A percentile compares a stretch with the other conserved stretches of the same genome.
Evolutionary conservation across 352 stramenopile species (phyloP).

Genomic region (Phytophthora megakarya): DNA sequence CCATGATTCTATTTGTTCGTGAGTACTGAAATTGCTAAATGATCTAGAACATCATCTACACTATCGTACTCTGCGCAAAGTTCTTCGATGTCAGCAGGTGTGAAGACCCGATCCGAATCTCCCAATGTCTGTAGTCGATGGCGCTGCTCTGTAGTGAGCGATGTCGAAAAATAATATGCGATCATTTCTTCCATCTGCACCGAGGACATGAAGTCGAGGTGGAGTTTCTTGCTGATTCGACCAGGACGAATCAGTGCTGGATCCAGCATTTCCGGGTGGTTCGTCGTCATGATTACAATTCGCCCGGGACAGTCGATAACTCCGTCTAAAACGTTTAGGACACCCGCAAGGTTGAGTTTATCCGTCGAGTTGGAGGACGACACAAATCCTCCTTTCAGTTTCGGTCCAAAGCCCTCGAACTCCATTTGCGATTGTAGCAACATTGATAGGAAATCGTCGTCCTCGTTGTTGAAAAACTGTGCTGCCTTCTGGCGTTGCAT

Average conservation of each 20-base stretch:
- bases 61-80: conserved; percentile 50
- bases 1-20: too few relatives aligned
- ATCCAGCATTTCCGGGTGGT: conserved; percentile 86
- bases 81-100: conserved; percentile 50
- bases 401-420: conserved; percentile 27
- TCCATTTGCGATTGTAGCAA: conserved; percentile 33
- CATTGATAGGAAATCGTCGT: conserved; percentile 28
- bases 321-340: conserved; percentile 93
- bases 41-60: conserved; percentile 46
- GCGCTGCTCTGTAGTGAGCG: conserved; percentile 32
- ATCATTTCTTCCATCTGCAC: conserved; percentile 54
- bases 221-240: conserved; percentile 84
- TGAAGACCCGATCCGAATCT: conserved; percentile 17
- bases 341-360: conserved; percentile 79
- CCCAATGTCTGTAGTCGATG: conserved; percentile 6
- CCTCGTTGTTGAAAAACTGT: conserved; percentile 16
- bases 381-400: conserved; percentile 45
- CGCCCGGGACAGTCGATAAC: conserved; percentile 73
- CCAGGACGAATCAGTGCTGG: conserved; percentile 84
- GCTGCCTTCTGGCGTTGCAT: neutral
- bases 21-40: neutral
- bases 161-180: conserved; percentile 56
- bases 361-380: conserved; percentile 34
- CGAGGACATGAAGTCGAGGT: conserved; percentile 63
- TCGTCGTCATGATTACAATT: conserved; percentile 90